Evolutionary conservation across 768 basidiomycete species (phyloP).

Genomic region (Lentinula boryana): DNA sequence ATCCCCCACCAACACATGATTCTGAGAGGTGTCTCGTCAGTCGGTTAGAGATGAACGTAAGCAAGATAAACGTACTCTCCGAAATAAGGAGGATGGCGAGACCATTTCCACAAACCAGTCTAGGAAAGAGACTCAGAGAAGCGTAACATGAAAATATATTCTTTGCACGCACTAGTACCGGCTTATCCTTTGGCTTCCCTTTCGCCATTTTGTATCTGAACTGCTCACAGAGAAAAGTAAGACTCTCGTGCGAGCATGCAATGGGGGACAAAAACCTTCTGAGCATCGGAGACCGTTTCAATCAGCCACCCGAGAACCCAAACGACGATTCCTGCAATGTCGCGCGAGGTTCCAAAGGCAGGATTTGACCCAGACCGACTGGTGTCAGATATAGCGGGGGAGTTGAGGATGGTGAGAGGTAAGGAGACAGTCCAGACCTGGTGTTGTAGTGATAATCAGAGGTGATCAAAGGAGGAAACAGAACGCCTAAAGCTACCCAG

Average conservation of each 20-base stretch:
- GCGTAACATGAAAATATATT: too few species aligned
- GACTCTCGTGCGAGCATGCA: too few species aligned
- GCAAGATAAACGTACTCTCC: conserved; percentile 45
- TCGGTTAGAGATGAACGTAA: not conserved
- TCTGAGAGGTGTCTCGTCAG: conserved; percentile 19
- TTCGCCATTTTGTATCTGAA: conserved; percentile 47
- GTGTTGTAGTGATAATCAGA: not conserved
- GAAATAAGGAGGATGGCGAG: conserved; percentile 66
- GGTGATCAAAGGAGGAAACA: not conserved
- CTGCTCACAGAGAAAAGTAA: conserved; percentile 15
- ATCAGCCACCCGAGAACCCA: conserved; percentile 55
- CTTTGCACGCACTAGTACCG: conserved; percentile 32
- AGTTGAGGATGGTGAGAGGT: conserved; percentile 61
- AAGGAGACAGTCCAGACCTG: conserved; percentile 60
- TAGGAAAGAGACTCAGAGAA: conserved; percentile 11
- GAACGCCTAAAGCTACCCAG: conserved; percentile 35
- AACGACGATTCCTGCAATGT: conserved; percentile 58
- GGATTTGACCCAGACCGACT: conserved; percentile 40
- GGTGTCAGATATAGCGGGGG: conserved; percentile 53
- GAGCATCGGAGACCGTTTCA: conserved; percentile 50
- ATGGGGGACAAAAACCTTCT: conserved; percentile 38
- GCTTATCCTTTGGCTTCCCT: conserved; percentile 40
- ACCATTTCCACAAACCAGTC: conserved; percentile 50
- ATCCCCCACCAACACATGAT: conserved; percentile 66
- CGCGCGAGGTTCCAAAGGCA: conserved; percentile 52